These are phyloP conservation scores for Solanum tacnaense DNA, from an alignment of 257 asterid species.

Conservation along the genomic window DNA sequence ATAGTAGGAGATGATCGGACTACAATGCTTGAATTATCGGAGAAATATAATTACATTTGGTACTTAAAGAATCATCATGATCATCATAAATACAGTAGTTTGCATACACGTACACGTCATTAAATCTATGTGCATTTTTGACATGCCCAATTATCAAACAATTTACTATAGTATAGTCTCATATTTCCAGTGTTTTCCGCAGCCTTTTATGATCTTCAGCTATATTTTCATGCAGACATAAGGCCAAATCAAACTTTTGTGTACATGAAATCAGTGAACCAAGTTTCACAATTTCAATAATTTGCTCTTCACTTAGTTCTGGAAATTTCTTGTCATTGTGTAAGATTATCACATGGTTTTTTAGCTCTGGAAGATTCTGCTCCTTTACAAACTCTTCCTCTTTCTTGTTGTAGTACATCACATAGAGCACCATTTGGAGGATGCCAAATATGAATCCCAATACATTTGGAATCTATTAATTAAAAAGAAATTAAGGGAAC, in stretches of 20 bases:
- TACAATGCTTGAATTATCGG: background rate
- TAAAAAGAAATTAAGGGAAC: background rate
- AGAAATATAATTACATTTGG: background rate
- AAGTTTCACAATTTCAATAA: constrained; percentile 32
- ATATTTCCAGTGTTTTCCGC: background rate
- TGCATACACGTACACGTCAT: background rate
- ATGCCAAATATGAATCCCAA: constrained; percentile 48
- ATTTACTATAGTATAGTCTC: background rate
- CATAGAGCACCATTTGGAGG: constrained; percentile 34
- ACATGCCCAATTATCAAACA: background rate
- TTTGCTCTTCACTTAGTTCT: constrained; percentile 30
- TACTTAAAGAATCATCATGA: background rate
- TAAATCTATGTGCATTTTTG: background rate
- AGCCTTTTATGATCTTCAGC: background rate
- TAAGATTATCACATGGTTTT: constrained; percentile 5
- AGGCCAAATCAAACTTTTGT: constrained; percentile 19
- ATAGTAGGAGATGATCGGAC: background rate
- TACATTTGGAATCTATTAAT: constrained; percentile 30
- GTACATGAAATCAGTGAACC: constrained; percentile 27
- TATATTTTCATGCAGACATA: background rate
- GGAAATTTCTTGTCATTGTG: constrained; percentile 18
- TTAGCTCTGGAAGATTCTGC: constrained; percentile 14
- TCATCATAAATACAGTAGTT: background rate
- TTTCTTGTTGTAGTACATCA: constrained; percentile 29
- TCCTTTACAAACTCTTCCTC: background rate